Base-by-base conservation (phyloP, 306 rosid genomes). In the Coriaria nepalensis region DNA sequence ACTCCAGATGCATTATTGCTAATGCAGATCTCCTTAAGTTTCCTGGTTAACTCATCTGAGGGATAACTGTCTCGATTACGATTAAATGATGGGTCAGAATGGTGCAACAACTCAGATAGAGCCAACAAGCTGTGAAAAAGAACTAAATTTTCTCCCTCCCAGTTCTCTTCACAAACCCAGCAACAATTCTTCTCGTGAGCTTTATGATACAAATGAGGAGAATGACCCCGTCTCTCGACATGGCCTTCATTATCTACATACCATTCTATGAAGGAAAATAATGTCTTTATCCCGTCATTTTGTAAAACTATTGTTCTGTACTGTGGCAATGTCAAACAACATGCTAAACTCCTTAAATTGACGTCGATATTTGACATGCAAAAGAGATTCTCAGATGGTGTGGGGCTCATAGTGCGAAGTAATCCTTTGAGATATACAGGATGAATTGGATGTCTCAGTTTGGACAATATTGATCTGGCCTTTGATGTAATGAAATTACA, bases 111-210 rank as follows among this genome's bases (percentile, higher is more conserved):
- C 72, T 76, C 83, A 45, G 88, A 74, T 53, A 88, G 58, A 42
- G 78, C 78, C 80, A 77, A 75, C 71, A 83, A 65, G 54, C 81
- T 76, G 64, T 74, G 81, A 56, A 88, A 69, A 52, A 78, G 33
- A 39, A 84, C 59, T 61, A 64, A 40, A 53, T 81, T 66, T 63
- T 76, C 51, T 40, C 93, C 93, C 72, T 81, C 95, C 96, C 95
- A 83, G 52, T 70, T 84, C 60, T 73, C 78, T 41, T 46, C 59
- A 56, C 57, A 72, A 53, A 47, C 44, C 62, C 61, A 59, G 71
- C 95, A 88, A 56, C 95, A 88, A 57, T 72, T 57, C 52, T 66
- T 74, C 65, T 68, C 82, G 40, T 33, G 68, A 10, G 63, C 60
- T 40, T 63, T 12, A 53, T 67, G 53, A 40, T 50, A 68, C 77